phyloP scores from a whole-genome alignment of 2,329 filamentous ascomycete genomes.

The Fusarium brevicatenulatum region DNA sequence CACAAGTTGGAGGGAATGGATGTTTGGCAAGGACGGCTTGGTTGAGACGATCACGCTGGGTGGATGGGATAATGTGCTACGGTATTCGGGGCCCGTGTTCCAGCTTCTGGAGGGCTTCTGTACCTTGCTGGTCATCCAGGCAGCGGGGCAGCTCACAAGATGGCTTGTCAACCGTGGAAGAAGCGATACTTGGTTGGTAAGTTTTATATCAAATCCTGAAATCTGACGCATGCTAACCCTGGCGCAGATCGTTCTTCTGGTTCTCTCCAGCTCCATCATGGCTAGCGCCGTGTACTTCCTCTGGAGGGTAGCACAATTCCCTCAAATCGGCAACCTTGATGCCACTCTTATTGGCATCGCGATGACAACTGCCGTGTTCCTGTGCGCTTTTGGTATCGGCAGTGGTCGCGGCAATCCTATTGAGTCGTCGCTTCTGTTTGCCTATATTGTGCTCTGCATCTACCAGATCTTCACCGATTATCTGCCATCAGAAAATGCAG shows the following conservation, averaged over 20 bases:
- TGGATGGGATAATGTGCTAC: conserved; percentile 86
- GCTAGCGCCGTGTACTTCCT: conserved; percentile 96
- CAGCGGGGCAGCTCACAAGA: conserved; percentile 90
- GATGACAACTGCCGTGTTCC: conserved; percentile 90
- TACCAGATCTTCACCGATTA: conserved; percentile 99
- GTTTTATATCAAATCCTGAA: conserved; percentile 46
- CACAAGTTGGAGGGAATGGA: conserved; percentile 80
- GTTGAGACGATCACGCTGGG: conserved; percentile 84
- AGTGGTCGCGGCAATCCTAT: conserved; percentile 94
- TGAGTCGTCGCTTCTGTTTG: conserved; percentile 93
- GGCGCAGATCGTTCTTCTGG: conserved; percentile 83
- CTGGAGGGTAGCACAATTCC: conserved; percentile 93
- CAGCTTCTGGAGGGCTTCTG: conserved; percentile 97
- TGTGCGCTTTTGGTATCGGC: conserved; percentile 93
- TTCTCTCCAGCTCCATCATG: conserved; percentile 89
- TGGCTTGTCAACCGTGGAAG: conserved; percentile 94
- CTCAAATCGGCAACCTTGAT: conserved; percentile 90
- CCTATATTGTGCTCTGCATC: conserved; percentile 97
- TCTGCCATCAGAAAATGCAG: conserved; percentile 77
- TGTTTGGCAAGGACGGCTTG: conserved; percentile 87
- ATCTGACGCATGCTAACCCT: conserved; percentile 47
- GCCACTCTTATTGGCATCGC: conserved; percentile 92
- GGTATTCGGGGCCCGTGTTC: conserved; percentile 93
- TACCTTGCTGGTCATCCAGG: conserved; percentile 94
- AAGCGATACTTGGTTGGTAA: conserved; percentile 96